Base-by-base conservation (phyloP, 257 asterid species). In the Penstemon eatonii region DNA sequence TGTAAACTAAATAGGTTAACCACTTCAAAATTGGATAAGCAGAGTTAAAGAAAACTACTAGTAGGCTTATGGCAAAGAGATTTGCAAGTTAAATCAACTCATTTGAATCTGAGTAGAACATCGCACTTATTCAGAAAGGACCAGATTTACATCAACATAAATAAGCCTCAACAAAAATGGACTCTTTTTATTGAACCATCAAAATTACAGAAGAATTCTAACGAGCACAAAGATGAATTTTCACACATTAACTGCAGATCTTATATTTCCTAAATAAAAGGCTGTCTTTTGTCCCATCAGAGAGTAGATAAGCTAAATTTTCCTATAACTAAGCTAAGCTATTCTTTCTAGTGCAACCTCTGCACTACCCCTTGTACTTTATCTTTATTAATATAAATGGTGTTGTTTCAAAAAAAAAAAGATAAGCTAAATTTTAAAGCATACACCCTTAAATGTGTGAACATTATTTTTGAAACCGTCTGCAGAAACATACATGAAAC, bases 401-500 rank as follows among this genome's bases (percentile, higher is more conserved):
- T n/a, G n/a, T n/a, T n/a, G n/a, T n/a, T n/a, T n/a, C n/a, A n/a
- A n/a, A n/a, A n/a, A n/a, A n/a, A n/a, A n/a, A n/a, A n/a, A 45
- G 46, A 51, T 53, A 49, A 66, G 53, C 59, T 37, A 57, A 60
- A 19, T 5, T 49, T 54, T 33, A 53, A 51, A 46, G 10, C 68
- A 43, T 59, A 44, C 57, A 69, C 15, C 60, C 15, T 69, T 36
- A 40, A 60, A 44, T 13, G 15, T 37, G 70, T 40, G 33, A 65
- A 63, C 19, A 33, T 18, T 39, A 37, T 36, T 49, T 70, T 13
- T 15, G 49, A 36, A 66, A 38, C 52, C 71, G 66, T 61, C 77
- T 47, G 61, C 65, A 50, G 66, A 49, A 54, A 68, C 46, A 55
- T 40, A 41, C 40, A 60, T 9, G 41, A 50, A 15, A 45, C 46